phyloP scores from a whole-genome alignment of 495 filamentous ascomycete genomes.

The Cudoniella acicularis region DNA sequence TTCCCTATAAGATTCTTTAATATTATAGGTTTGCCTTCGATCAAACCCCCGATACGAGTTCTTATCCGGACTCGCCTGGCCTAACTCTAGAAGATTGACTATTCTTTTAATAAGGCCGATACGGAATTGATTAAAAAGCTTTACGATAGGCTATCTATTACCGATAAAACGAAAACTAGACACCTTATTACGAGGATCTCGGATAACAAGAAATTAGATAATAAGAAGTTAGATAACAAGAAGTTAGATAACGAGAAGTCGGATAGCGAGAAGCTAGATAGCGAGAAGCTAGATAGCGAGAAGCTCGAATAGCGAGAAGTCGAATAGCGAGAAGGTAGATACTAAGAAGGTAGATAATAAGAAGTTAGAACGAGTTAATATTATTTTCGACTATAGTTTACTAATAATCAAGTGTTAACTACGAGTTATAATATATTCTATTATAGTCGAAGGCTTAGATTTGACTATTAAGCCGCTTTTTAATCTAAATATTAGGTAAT shows the following conservation, averaged over 20 bases:
- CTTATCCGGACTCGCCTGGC: conserved; percentile 14
- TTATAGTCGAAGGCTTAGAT: conserved; percentile 12
- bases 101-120: conserved; percentile 12
- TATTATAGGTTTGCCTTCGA: conserved; percentile 10
- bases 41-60: conserved; percentile 11
- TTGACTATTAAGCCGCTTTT: conserved; percentile 3
- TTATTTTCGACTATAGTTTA: conserved; percentile 11
- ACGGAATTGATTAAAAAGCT: conserved; percentile 17
- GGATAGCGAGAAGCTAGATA: neutral
- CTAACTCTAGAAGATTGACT: conserved; percentile 8
- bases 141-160: conserved; percentile 12
- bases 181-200: conserved; percentile 15
- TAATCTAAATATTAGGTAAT: conserved; percentile 3
- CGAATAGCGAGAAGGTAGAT: neutral
- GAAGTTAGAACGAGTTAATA: conserved; percentile 7
- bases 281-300: neutral
- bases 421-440: conserved; percentile 10
- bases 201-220: conserved; percentile 4
- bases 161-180: conserved; percentile 11
- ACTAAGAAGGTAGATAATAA: neutral
- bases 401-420: conserved; percentile 1
- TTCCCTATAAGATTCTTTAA: conserved; percentile 10
- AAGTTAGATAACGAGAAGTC: neutral
- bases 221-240: conserved; percentile 1
- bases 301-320: neutral